These are phyloP conservation scores for Ploettnerulaceae sp. DNA, from an alignment of 2,329 filamentous ascomycete species.

Conservation along the genomic window DNA sequence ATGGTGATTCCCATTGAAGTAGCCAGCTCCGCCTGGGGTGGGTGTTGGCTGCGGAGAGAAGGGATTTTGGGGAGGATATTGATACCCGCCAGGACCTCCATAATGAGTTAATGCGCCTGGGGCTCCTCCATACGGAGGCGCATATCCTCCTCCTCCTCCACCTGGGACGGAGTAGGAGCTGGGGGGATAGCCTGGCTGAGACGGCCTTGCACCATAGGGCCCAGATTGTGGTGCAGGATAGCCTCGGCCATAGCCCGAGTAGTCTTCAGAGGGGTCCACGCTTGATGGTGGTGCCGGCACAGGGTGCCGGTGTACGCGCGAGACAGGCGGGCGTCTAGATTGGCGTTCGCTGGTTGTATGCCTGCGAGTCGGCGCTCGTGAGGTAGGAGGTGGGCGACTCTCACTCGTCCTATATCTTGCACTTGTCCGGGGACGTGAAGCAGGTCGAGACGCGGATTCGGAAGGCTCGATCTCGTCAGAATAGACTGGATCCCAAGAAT, in stretches of 20 bases:
- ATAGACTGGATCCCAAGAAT: conserved; percentile 35
- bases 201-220: conserved; percentile 25
- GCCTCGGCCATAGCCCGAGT: conserved; percentile 42
- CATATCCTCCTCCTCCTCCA: conserved; percentile 21
- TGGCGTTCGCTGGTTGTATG: conserved; percentile 34
- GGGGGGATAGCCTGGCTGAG: conserved; percentile 29
- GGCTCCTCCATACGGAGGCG: conserved; percentile 29
- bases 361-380: conserved; percentile 39
- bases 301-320: conserved; percentile 39
- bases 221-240: conserved; percentile 33
- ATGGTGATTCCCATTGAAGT: conserved; percentile 36
- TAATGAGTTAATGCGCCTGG: conserved; percentile 32
- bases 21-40: conserved; percentile 30
- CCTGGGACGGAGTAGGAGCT: conserved; percentile 28
- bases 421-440: conserved; percentile 38
- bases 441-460: conserved; percentile 50
- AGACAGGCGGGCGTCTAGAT: conserved; percentile 35
- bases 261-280: conserved; percentile 62
- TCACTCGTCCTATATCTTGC: conserved; percentile 26
- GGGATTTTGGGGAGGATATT: conserved; percentile 28
- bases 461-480: conserved; percentile 51
- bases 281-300: conserved; percentile 53
- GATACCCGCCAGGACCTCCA: conserved; percentile 25
- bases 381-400: conserved; percentile 36
- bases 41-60: conserved; percentile 30